Evolutionary conservation across 306 rosid genomes (phyloP).

Genomic region (Cicer yamashitae): DNA sequence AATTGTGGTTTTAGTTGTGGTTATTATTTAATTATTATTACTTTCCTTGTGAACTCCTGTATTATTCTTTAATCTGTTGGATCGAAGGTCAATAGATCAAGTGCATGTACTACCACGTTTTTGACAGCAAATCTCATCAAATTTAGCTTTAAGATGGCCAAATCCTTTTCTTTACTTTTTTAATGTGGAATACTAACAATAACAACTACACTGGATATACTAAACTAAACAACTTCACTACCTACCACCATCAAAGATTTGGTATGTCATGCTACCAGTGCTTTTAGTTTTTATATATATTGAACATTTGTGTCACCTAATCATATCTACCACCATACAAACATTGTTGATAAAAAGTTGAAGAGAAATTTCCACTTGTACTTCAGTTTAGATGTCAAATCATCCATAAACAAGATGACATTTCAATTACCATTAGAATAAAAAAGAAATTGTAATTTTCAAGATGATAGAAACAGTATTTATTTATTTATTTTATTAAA

Average conservation of each 20-base stretch:
- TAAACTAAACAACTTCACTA: constrained; percentile 27
- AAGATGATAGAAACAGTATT: not conserved
- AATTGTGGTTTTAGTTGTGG: no score
- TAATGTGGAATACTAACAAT: constrained; percentile 24
- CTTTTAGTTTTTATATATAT: constrained; percentile 14
- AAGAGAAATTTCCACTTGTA: not conserved
- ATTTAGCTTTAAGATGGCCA: constrained; percentile 32
- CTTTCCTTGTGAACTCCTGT: no score
- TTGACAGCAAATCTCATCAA: constrained; percentile 41
- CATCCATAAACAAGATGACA: constrained; percentile 33
- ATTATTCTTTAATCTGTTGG: not conserved
- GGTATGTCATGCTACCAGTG: constrained; percentile 16
- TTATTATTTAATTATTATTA: no score
- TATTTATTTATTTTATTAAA: not conserved
- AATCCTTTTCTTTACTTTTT: constrained; percentile 5
- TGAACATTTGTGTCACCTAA: constrained; percentile 33
- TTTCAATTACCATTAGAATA: constrained; percentile 26
- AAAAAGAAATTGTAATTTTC: constrained; percentile 1
- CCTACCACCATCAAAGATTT: constrained; percentile 23
- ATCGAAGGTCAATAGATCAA: not conserved
- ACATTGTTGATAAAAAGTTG: constrained; percentile 8
- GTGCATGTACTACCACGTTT: constrained; percentile 21
- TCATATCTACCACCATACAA: constrained; percentile 7
- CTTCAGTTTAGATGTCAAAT: not conserved
- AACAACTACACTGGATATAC: not conserved